Evolutionary conservation across 2,329 filamentous ascomycete species (phyloP), one percentile per base, ranked within the genome.

Genomic region (Torrubiella hemipterigena): DNA sequence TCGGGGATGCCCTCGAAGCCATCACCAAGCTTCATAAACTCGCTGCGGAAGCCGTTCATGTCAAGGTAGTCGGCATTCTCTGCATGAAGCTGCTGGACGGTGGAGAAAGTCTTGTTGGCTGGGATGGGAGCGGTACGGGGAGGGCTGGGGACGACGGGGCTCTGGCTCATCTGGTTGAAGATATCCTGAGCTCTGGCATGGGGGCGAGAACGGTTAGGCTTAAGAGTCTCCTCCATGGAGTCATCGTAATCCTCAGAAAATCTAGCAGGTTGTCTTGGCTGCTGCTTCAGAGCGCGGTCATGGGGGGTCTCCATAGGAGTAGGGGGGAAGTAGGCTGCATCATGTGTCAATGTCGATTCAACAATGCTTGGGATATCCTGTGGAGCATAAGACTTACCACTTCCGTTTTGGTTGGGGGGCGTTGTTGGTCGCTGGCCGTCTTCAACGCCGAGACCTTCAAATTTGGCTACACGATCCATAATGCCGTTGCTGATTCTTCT

Each of bases 271-370:
- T 14, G 22, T 4, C 54, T 52, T 12, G 52, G 40, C 28, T 58
- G 49, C 22, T 61, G 55, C 53, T 66, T 65, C 27, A 51, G 44
- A 25, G 57, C 43, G 30, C 58, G 55, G 38, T 66, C 55, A 38
- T 67, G 63, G 26, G 78, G 77, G 14, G 75, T 81, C 31, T 74
- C 71, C 44, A 68, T 69, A 32, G 80, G 78, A 17, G 79, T 83
- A 27, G 77, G 69, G 35, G 78, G 78, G 41, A 73, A 71, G 44
- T 73, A 77, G 41, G 60, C 76, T 77, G 36, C 31, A 19, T 16
- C 27, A 20, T 10, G 25, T 38, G 18, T 33, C 22, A 11, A n/a
- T n/a, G n/a, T n/a, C n/a, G n/a, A n/a, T n/a, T n/a, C n/a, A n/a
- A n/a, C n/a, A n/a, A n/a, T n/a, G n/a, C n/a, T n/a, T n/a, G n/a